These are phyloP conservation scores for Xylaria sp. DNA, from an alignment of 2,329 filamentous ascomycete species.

Conservation along the genomic window DNA sequence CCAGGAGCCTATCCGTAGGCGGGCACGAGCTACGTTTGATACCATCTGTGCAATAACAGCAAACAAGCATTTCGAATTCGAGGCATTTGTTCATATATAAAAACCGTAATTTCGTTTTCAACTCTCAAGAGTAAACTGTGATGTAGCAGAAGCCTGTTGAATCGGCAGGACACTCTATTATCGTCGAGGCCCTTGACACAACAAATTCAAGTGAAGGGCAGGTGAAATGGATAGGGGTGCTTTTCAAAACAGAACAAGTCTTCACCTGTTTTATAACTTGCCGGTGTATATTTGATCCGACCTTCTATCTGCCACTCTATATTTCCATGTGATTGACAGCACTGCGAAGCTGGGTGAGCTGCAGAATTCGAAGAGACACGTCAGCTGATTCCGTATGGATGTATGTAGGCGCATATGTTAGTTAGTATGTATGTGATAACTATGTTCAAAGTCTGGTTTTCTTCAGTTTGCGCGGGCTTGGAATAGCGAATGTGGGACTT, in stretches of 20 bases:
- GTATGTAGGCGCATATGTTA: too few species aligned
- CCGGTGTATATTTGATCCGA: background rate
- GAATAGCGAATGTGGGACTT: too few species aligned
- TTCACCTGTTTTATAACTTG: background rate
- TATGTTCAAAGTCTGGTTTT: too few species aligned
- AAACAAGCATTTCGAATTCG: slow-evolving; percentile 31
- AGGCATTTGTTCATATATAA: slow-evolving; percentile 17
- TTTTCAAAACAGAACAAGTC: too few species aligned
- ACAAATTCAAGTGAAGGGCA: background rate
- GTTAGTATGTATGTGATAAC: too few species aligned
- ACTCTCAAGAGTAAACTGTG: background rate
- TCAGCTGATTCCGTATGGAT: too few species aligned
- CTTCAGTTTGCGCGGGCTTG: too few species aligned
- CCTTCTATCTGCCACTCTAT: too few species aligned
- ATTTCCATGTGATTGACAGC: too few species aligned
- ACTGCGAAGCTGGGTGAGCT: too few species aligned
- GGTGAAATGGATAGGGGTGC: background rate
- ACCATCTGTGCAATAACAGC: slow-evolving; percentile 38
- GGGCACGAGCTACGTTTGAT: slow-evolving; percentile 37
- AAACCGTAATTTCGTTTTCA: background rate
- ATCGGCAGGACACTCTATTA: background rate
- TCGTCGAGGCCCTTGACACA: background rate
- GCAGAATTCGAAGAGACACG: too few species aligned
- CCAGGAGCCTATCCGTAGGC: slow-evolving; percentile 27
- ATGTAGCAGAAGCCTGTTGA: background rate